These are phyloP conservation scores for Aurifilum marmelostoma DNA, from an alignment of 2,329 filamentous ascomycete genomes.

Conservation along the genomic window DNA sequence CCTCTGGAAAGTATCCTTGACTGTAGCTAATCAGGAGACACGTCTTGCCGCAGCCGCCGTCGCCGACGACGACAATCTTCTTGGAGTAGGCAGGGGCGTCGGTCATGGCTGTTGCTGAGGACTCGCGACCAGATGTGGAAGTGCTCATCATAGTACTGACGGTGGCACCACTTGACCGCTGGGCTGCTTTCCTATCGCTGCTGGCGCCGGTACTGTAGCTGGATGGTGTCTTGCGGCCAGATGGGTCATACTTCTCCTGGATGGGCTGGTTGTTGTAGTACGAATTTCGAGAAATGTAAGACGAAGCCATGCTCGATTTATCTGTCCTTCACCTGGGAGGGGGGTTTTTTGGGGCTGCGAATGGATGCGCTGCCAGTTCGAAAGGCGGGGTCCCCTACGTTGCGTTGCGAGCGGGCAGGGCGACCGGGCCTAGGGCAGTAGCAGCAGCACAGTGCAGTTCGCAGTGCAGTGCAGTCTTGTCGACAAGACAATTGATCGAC, in stretches of 20 bases:
- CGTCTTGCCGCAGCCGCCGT: slow-evolving; percentile 98
- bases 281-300: slow-evolving; percentile 57
- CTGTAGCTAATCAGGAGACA: slow-evolving; percentile 98
- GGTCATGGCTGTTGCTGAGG: slow-evolving; percentile 81
- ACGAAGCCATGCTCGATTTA: slow-evolving; percentile 51
- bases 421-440: neutral
- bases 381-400: slow-evolving; percentile 25
- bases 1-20: slow-evolving; percentile 98
- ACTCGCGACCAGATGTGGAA: slow-evolving; percentile 71
- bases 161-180: slow-evolving; percentile 83
- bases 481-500: neutral
- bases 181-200: slow-evolving; percentile 49
- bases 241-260: slow-evolving; percentile 45
- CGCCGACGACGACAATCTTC: slow-evolving; percentile 98
- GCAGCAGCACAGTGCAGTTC: neutral
- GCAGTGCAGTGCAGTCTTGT: neutral
- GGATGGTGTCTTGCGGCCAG: slow-evolving; percentile 28
- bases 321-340: neutral
- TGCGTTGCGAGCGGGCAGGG: neutral
- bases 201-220: slow-evolving; percentile 16
- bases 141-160: slow-evolving; percentile 83
- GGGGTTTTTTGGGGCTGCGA: neutral
- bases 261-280: slow-evolving; percentile 48
- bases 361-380: slow-evolving; percentile 27
- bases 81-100: slow-evolving; percentile 94